A percentile compares a stretch with the other conserved stretches of the same genome.
phyloP scores from a whole-genome alignment of 2,329 filamentous ascomycete genomes.

The Neoascochyta sp. region DNA sequence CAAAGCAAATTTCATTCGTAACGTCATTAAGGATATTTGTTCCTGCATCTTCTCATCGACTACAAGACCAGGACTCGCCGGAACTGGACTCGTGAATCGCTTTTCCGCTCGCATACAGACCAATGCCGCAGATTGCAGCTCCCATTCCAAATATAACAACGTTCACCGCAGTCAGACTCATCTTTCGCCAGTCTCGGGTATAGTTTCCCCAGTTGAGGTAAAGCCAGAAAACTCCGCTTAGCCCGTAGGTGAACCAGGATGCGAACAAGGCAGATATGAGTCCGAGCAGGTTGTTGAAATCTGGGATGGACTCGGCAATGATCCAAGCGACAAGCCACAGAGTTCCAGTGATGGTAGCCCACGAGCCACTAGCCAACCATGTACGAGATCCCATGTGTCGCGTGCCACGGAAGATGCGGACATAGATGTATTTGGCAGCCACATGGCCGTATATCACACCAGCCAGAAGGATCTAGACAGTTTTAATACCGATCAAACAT shows the following conservation, averaged over 20 bases:
- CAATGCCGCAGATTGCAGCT: constrained; percentile 19
- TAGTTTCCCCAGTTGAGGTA: constrained; percentile 46
- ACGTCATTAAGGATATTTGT: no score
- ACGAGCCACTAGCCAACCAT: constrained; percentile 42
- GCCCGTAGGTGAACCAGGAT: constrained; percentile 59
- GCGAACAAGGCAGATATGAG: constrained; percentile 58
- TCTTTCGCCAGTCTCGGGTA: constrained; percentile 42
- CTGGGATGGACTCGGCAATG: constrained; percentile 64
- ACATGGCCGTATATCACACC: constrained; percentile 68
- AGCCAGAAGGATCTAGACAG: constrained; percentile 56
- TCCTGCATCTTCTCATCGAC: constrained; percentile 1
- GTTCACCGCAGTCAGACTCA: constrained; percentile 45
- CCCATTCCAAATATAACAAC: constrained; percentile 35
- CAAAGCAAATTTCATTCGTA: no score
- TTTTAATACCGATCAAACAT: background rate
- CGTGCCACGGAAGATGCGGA: constrained; percentile 59
- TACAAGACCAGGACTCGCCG: constrained; percentile 19
- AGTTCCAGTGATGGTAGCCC: constrained; percentile 54
- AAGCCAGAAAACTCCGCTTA: constrained; percentile 46
- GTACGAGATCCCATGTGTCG: constrained; percentile 33
- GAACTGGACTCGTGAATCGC: constrained; percentile 19
- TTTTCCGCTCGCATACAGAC: constrained; percentile 22
- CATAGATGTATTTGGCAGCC: constrained; percentile 62
- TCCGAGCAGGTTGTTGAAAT: constrained; percentile 62
- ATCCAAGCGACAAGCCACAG: constrained; percentile 63